Evolutionary conservation across 257 asterid genomes (phyloP).

Genomic region (Leonotis leonurus): DNA sequence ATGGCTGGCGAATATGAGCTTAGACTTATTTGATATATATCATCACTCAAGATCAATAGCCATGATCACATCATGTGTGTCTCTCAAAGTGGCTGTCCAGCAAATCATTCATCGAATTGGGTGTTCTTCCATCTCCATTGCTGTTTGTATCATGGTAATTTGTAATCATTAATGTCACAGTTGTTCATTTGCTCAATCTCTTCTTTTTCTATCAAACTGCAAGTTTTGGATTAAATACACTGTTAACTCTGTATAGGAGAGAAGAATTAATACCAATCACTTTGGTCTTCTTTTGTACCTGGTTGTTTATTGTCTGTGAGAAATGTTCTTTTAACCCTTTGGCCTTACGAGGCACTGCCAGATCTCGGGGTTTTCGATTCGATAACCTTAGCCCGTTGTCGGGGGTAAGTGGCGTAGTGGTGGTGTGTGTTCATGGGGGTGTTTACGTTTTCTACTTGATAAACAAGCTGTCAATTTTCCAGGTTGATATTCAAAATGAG

Average conservation of each 20-base stretch:
- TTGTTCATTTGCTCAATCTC: background rate
- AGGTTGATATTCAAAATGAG: background rate
- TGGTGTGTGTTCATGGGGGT: too few species aligned
- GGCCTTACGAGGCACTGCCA: too few species aligned
- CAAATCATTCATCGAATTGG: too few species aligned
- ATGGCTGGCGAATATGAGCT: constrained; percentile 92
- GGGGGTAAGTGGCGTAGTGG: too few species aligned
- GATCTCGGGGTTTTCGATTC: too few species aligned
- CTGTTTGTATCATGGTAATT: constrained; percentile 26
- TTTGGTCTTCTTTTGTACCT: too few species aligned
- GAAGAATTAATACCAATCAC: background rate
- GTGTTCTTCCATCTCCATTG: constrained; percentile 5
- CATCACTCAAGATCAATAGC: constrained; percentile 2
- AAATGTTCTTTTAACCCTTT: too few species aligned
- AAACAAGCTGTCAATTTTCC: background rate
- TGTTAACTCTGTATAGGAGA: background rate
- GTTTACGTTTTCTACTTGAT: background rate
- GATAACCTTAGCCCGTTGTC: too few species aligned
- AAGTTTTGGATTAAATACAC: background rate
- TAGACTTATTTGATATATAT: constrained; percentile 40
- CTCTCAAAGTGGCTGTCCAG: too few species aligned
- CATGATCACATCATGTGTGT: background rate
- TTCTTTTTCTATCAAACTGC: background rate
- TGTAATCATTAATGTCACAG: constrained; percentile 16
- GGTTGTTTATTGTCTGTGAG: too few species aligned